phyloP scores from a whole-genome alignment of 768 basidiomycete species.

The Leccinum ochraceum region DNA sequence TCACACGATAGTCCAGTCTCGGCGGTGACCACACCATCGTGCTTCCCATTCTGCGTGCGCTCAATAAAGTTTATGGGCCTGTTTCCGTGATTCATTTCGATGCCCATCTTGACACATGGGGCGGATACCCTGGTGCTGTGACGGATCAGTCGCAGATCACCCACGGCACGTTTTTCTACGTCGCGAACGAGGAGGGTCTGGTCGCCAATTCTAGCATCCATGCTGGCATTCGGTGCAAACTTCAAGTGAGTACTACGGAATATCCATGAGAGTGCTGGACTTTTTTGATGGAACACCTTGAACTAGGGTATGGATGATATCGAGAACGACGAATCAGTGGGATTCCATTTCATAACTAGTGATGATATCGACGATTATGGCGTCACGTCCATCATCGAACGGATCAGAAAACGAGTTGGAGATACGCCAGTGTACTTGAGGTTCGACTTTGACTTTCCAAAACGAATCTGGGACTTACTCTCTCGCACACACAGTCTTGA shows the following conservation, averaged over 20 bases:
- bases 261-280: neutral
- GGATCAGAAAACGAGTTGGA: slow-evolving; percentile 73
- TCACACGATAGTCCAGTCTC: slow-evolving; percentile 42
- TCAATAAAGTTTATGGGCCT: slow-evolving; percentile 79
- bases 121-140: slow-evolving; percentile 37
- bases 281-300: too few relatives aligned
- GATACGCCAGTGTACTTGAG: slow-evolving; percentile 75
- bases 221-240: slow-evolving; percentile 81
- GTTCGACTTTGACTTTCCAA: slow-evolving; percentile 24
- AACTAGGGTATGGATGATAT: slow-evolving; percentile 37
- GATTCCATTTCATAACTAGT: slow-evolving; percentile 77
- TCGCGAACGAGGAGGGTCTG: slow-evolving; percentile 77
- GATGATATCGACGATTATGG: slow-evolving; percentile 87
- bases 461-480: slow-evolving; percentile 2
- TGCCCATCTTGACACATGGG: slow-evolving; percentile 69
- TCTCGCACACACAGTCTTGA: slow-evolving; percentile 53
- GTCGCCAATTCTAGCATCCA: slow-evolving; percentile 76
- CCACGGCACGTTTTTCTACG: slow-evolving; percentile 85
- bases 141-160: slow-evolving; percentile 68
- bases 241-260: slow-evolving; percentile 44
- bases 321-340: slow-evolving; percentile 66
- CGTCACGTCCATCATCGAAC: slow-evolving; percentile 62
- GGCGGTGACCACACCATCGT: slow-evolving; percentile 92
- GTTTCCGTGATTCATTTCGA: slow-evolving; percentile 86
- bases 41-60: slow-evolving; percentile 78